Percentiles rank a stretch among this genome's conserved stretches.
phyloP scores from a whole-genome alignment of 768 basidiomycete genomes.

The Suillus decipiens region DNA sequence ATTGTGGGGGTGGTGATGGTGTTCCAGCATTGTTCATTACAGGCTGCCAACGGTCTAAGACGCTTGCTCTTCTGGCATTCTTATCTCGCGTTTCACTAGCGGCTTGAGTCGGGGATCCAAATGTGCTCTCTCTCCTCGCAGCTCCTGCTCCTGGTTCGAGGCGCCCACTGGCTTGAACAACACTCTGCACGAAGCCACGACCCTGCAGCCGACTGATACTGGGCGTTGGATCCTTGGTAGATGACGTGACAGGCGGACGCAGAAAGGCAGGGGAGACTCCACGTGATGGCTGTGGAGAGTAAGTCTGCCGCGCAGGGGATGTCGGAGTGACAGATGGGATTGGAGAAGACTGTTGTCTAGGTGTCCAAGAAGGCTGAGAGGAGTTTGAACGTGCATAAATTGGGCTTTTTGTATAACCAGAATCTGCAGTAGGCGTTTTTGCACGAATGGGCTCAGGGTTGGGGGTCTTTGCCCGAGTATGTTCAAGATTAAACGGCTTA shows the following conservation, averaged over 20 bases:
- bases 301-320: constrained; percentile 43
- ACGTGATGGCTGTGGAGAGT: constrained; percentile 42
- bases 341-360: constrained; percentile 31
- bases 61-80: constrained; percentile 42
- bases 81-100: constrained; percentile 40
- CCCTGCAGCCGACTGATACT: constrained; percentile 83
- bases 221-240: constrained; percentile 73
- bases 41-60: constrained; percentile 74
- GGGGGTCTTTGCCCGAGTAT: constrained; percentile 2
- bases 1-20: constrained; percentile 38
- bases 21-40: constrained; percentile 31
- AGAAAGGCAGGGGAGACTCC: constrained; percentile 61
- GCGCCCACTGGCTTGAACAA: constrained; percentile 70
- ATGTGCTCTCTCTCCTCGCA: constrained; percentile 22
- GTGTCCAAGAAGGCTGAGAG: constrained; percentile 25
- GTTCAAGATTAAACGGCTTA: constrained; percentile 4
- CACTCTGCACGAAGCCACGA: constrained; percentile 82
- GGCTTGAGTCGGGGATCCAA: constrained; percentile 33
- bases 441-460: constrained; percentile 13
- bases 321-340: constrained; percentile 37
- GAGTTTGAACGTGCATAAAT: constrained; percentile 2
- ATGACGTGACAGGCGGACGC: constrained; percentile 39
- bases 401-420: background rate
- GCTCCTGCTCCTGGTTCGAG: constrained; percentile 40
- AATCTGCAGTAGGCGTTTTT: constrained; percentile 18